Evolutionary conservation across 495 filamentous ascomycete species (phyloP), one percentile per base, ranked within the genome.

Genomic region (Aspergillus funiculosus): DNA sequence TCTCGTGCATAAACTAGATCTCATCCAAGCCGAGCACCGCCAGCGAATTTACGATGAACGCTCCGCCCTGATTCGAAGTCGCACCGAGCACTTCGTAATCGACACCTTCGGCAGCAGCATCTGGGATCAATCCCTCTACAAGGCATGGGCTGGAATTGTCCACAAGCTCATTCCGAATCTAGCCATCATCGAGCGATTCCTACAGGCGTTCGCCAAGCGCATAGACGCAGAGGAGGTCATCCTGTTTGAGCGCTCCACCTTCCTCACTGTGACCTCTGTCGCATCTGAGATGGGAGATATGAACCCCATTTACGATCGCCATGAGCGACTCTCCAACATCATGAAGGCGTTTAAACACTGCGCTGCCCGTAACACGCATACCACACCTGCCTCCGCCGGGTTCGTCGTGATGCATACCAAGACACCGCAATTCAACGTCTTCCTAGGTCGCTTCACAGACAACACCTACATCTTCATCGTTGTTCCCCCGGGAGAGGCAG

Each of bases 111-210:
- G 87, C 20, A 97, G 92, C 6, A 92, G 85, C 30, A 98, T 98
- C 67, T 98, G 92, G 92, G 92, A 98, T 62, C 90, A 98, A 64
- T 89, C 83, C 9, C 71, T 98, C n/a, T 98, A 98, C 71, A 91
- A 89, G 55, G 92, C 92, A 4, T 98, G 92, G 92, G 92, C 94
- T 0, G 83, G 82, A 53, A 95, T 98, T 51, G 95, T 98, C 43
- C 91, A 98, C 71, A 87, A 85, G 60, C 76, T 98, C 19, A 91
- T 97, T 17, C 94, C 92, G 0, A 97, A 98, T 61, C 78, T 96
- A 0, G 71, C 79, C n/a, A 75, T 86, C 19, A 95, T 97, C 51
- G 91, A 96, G 61, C 78, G 74, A 10, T 86, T 95, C 64, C 73
- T 98, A 4, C 73, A 73, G 2, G 75, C 80, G 19, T 76, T 98